Conservation (phyloP, 768 basidiomycete species). For the Lentinus brumalis region DNA sequence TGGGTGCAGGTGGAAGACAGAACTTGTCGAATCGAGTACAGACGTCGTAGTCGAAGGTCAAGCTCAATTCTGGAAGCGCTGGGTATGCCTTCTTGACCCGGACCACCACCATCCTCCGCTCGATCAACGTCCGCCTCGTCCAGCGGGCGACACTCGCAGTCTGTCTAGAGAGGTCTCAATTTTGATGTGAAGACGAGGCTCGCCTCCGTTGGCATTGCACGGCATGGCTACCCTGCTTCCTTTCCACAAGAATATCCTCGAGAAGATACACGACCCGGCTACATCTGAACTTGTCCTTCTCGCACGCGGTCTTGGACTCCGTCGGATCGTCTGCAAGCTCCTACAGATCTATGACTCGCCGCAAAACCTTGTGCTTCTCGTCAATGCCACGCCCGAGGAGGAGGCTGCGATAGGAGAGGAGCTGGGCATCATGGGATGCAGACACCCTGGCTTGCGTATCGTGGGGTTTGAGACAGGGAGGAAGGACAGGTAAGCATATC, state of each 20-base stretch:
- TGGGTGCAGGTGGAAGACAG: no score
- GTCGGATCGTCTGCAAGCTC: constrained; percentile 80
- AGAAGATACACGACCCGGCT: constrained; percentile 71
- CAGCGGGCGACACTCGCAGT: no score
- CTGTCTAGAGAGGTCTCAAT: no score
- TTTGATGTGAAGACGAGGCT: no score
- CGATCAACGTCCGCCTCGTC: no score
- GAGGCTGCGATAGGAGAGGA: constrained; percentile 92
- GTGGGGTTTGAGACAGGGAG: constrained; percentile 80
- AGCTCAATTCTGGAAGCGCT: no score
- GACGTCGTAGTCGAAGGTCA: no score
- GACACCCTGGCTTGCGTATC: constrained; percentile 80
- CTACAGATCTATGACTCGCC: constrained; percentile 92
- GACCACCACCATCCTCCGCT: no score
- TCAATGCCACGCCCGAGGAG: constrained; percentile 84
- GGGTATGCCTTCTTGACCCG: no score
- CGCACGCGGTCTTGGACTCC: constrained; percentile 88
- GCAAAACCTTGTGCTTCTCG: constrained; percentile 78
- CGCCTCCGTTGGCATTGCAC: background rate
- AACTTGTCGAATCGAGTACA: no score
- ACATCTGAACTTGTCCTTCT: constrained; percentile 76
- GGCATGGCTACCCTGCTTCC: constrained; percentile 45
- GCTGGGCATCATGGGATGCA: constrained; percentile 87
- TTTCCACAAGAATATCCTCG: constrained; percentile 68
- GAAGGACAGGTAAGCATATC: constrained; percentile 69